Base-by-base conservation (phyloP, 2,329 filamentous ascomycete species). In the Fusarium buxicola region DNA sequence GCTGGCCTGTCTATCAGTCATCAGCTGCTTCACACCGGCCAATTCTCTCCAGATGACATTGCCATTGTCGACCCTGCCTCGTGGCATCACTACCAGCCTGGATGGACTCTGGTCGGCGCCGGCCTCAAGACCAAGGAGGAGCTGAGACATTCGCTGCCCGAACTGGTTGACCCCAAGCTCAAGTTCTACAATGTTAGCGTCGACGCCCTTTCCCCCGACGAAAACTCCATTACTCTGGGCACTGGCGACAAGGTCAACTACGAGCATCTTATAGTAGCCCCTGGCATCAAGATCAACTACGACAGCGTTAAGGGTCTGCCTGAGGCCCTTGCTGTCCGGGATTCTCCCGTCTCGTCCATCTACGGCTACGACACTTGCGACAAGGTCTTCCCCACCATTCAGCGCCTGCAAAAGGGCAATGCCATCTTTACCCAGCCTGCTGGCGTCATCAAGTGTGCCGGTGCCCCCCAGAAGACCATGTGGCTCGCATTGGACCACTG, bases 11-110 rank as follows among this genome's bases (percentile, higher is more conserved):
- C 85, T 2, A 83, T 90, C 69, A 86, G 86, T 68, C 88, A 91
- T 69, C 89, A 92, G 76, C 82, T 92, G 4, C 81, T 90, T 4
- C 81, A 81, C 2, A 78, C 80, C 1, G 86, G 85, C 38, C 80
- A 80, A 24, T 89, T 89, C 68, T 63, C 73, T 0, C 76, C 80
- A 38, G 78, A 86, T 28, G 88, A 90, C 58, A 88, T 90, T 58
- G 87, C 88, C 25, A 68, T 90, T 24, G 76, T 90, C 38, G 88
- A 90, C 62, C 88, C 88, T 0, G 81, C 87, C 1, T 71, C 76
- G 63, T 87, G 81, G 80, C 87, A 90, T 70, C 81, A 90, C 75
- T 90, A 89, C 72, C 88, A 90, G 73, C 86, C 88, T 1, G 88
- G 88, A 50, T 90, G 87, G 87, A 90, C 88, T 2, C 78, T 90